phyloP scores from a whole-genome alignment of 306 rosid species.

The Begonia loranthoides region DNA sequence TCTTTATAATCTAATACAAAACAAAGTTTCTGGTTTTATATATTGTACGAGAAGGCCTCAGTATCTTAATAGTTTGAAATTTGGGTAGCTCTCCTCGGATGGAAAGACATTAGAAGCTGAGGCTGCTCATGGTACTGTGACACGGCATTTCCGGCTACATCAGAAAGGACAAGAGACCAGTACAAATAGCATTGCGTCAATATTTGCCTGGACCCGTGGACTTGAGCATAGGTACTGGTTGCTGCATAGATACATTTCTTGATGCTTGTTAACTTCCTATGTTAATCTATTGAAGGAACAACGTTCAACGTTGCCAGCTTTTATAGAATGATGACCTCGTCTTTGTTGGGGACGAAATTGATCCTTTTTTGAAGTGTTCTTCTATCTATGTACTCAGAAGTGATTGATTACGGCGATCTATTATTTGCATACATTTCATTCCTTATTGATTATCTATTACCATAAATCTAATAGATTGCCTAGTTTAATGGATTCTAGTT shows the following conservation, averaged over 20 bases:
- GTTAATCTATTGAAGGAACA: no score
- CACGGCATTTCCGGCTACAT: slow-evolving; percentile 82
- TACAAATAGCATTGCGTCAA: slow-evolving; percentile 95
- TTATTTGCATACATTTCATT: no score
- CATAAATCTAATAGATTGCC: no score
- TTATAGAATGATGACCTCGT: no score
- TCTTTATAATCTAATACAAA: neutral
- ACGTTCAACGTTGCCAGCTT: no score
- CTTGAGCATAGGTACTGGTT: slow-evolving; percentile 72
- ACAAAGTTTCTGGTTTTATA: neutral
- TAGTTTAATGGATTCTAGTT: no score
- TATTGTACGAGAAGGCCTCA: slow-evolving; percentile 1
- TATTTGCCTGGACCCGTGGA: slow-evolving; percentile 98
- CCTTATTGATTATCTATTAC: no score
- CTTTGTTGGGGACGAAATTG: no score
- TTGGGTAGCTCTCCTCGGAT: slow-evolving; percentile 78
- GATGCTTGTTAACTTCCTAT: no score
- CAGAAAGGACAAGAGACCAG: slow-evolving; percentile 96
- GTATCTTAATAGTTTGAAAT: slow-evolving; percentile 2
- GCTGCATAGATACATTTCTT: slow-evolving; percentile 3
- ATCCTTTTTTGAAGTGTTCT: no score
- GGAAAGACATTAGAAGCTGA: slow-evolving; percentile 96
- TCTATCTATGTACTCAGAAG: no score
- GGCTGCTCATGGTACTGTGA: slow-evolving; percentile 99
- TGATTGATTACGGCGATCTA: no score